These are phyloP conservation scores for Auricularia cornea DNA, from an alignment of 768 basidiomycete genomes.

Conservation along the genomic window DNA sequence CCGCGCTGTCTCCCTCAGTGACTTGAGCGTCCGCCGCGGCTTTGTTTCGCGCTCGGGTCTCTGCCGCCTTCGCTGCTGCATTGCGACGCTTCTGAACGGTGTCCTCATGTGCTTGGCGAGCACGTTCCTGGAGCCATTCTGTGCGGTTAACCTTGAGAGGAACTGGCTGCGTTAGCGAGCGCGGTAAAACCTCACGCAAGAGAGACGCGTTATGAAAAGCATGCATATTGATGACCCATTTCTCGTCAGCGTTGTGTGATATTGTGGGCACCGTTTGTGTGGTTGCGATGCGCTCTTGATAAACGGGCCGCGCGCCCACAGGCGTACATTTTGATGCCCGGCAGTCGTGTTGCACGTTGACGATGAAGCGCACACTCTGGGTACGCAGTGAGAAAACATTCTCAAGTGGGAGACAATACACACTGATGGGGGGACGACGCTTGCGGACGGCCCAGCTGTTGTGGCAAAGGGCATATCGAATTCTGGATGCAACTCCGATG, in stretches of 20 bases:
- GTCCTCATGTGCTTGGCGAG: too few relatives aligned
- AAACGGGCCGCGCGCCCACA: constrained; percentile 1
- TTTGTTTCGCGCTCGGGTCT: too few relatives aligned
- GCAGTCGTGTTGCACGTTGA: constrained; percentile 22
- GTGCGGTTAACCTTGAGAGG: not conserved
- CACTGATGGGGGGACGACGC: not conserved
- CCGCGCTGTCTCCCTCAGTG: too few relatives aligned
- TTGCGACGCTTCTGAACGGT: too few relatives aligned
- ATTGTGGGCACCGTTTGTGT: constrained; percentile 8
- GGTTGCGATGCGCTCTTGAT: constrained; percentile 16
- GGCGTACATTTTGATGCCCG: constrained; percentile 6
- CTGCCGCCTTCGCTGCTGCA: too few relatives aligned
- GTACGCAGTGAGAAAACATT: not conserved
- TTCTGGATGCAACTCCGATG: not conserved
- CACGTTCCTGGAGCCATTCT: too few relatives aligned
- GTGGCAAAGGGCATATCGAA: constrained; percentile 9
- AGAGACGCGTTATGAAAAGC: constrained; percentile 25
- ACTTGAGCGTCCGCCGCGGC: too few relatives aligned
- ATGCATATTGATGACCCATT: constrained; percentile 21
- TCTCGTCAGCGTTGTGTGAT: constrained; percentile 11
- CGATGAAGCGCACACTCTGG: constrained; percentile 13
- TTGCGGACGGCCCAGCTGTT: too few relatives aligned
- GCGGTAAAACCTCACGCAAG: constrained; percentile 15
- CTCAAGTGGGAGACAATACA: not conserved
- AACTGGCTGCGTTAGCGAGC: constrained; percentile 13